phyloP scores from a whole-genome alignment of 257 asterid genomes.

The Thymus quinquecostatus region DNA sequence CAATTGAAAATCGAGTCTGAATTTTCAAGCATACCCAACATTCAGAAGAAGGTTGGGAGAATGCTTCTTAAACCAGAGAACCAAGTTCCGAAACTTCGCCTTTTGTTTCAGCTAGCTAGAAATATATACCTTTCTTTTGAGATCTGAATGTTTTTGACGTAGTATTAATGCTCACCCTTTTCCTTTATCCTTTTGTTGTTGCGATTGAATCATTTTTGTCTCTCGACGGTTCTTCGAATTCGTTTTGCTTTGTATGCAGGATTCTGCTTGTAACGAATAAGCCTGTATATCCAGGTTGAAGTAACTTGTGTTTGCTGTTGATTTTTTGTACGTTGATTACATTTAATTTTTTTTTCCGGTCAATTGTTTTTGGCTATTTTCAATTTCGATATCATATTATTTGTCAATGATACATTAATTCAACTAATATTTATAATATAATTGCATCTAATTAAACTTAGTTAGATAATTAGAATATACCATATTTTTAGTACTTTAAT shows the following conservation, averaged over 20 bases:
- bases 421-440: no score
- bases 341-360: no score
- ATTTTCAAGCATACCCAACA: conserved; percentile 1
- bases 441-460: no score
- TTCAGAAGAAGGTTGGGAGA: conserved; percentile 14
- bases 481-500: no score
- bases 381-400: no score
- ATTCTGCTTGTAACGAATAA: conserved; percentile 21
- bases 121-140: background rate
- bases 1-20: conserved; percentile 1
- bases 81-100: background rate
- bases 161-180: background rate
- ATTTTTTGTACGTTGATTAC: no score
- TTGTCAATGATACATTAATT: no score
- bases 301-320: no score
- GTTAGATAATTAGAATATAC: no score
- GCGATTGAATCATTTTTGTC: background rate
- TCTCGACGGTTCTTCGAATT: no score
- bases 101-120: conserved; percentile 6
- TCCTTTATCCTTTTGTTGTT: background rate
- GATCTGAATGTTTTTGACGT: conserved; percentile 5
- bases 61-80: background rate
- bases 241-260: background rate
- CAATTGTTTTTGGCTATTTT: no score
- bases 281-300: conserved; percentile 3